These are phyloP conservation scores for Neurospora sp. DNA, from an alignment of 495 filamentous ascomycete genomes.

Conservation along the genomic window DNA sequence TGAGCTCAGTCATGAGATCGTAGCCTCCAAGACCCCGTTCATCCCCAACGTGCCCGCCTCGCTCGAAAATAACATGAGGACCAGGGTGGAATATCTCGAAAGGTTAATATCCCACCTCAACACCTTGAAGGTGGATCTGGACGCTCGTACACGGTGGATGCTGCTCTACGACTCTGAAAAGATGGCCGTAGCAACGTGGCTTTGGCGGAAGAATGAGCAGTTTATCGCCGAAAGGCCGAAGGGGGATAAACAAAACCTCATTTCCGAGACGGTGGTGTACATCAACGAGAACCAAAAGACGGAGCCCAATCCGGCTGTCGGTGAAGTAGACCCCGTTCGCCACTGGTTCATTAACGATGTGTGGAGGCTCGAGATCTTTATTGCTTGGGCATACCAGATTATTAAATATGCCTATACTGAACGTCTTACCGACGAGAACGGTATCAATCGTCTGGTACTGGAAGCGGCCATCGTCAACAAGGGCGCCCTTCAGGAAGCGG, in stretches of 20 bases:
- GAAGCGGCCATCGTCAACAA: slow-evolving; percentile 76
- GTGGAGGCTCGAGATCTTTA: slow-evolving; percentile 58
- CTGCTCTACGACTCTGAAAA: slow-evolving; percentile 87
- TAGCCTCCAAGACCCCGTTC: slow-evolving; percentile 61
- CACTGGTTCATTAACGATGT: slow-evolving; percentile 78
- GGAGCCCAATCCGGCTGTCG: slow-evolving; percentile 41
- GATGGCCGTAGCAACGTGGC: slow-evolving; percentile 65
- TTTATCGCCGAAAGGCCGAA: slow-evolving; percentile 34
- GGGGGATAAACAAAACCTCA: slow-evolving; percentile 43
- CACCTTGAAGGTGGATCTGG: slow-evolving; percentile 42
- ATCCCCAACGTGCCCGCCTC: slow-evolving; percentile 62
- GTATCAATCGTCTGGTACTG: slow-evolving; percentile 44
- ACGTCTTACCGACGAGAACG: slow-evolving; percentile 35
- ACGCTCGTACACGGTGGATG: slow-evolving; percentile 59
- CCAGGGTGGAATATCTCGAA: slow-evolving; percentile 56
- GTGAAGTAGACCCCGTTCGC: slow-evolving; percentile 61
- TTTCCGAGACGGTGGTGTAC: slow-evolving; percentile 56
- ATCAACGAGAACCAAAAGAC: slow-evolving; percentile 65
- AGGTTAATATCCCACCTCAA: slow-evolving; percentile 61
- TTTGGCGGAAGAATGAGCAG: slow-evolving; percentile 70
- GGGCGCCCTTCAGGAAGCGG: slow-evolving; percentile 60
- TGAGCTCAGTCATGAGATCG: slow-evolving; percentile 69
- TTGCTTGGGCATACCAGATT: slow-evolving; percentile 64
- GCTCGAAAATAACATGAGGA: slow-evolving; percentile 67
- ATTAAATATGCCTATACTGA: slow-evolving; percentile 56